Percentiles rank a stretch among this genome's conserved stretches.
Conservation (phyloP, 257 asterid species). For the Solanum medicagineum region DNA sequence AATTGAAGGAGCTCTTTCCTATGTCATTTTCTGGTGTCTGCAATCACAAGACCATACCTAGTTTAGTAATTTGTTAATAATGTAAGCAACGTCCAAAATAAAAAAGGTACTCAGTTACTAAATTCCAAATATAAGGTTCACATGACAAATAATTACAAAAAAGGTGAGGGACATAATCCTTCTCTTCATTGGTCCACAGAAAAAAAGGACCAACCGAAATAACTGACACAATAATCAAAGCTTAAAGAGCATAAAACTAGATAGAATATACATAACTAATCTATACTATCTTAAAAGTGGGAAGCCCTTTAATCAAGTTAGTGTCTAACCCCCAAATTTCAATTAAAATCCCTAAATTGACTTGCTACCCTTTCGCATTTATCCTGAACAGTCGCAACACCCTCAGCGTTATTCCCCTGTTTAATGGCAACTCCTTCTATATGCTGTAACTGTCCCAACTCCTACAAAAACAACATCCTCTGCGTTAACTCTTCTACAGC, state of each 20-base stretch:
- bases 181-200: not conserved
- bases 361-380: too few relatives aligned
- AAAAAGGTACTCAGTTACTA: not conserved
- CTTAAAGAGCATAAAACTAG: not conserved
- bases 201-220: not conserved
- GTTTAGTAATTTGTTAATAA: not conserved
- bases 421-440: not conserved
- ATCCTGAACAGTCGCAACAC: too few relatives aligned
- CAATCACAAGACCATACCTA: constrained; percentile 1
- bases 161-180: not conserved
- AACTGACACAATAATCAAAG: not conserved
- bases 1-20: constrained; percentile 82
- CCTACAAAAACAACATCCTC: not conserved
- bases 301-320: too few relatives aligned
- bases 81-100: not conserved
- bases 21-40: constrained; percentile 91
- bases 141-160: not conserved
- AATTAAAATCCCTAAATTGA: too few relatives aligned
- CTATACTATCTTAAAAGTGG: too few relatives aligned
- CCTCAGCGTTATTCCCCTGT: not conserved
- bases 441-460: not conserved
- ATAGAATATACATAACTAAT: not conserved
- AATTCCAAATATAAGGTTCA: not conserved
- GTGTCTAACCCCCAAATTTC: too few relatives aligned
- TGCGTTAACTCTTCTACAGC: not conserved